Evolutionary conservation across 495 filamentous ascomycete genomes (phyloP), one percentile per base, ranked within the genome.

Genomic region (Viridothelium virens): DNA sequence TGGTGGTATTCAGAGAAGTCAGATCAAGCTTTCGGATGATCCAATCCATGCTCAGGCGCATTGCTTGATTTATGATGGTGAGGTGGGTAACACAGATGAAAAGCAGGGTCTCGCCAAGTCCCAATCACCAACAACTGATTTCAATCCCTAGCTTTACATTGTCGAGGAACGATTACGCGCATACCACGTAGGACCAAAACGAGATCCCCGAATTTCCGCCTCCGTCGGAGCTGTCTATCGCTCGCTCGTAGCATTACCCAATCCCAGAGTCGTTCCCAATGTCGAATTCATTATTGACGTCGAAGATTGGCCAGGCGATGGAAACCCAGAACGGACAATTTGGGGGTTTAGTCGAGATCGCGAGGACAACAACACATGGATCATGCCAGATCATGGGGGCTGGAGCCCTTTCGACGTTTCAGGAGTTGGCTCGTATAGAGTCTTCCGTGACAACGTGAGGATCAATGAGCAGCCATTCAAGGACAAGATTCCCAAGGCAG

Each of bases 341-440:
- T 74, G 70, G 73, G 67, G 65, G 2, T 69, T 67, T 41, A 56
- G 65, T 6, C 73, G 73, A 1, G 61, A 56, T 3, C 36, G 44
- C 34, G 31, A 67, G 2, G 61, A 75, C 34, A 66, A 70, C 37
- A 64, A 59, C 14, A n/a, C 69, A 10, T 74, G 72, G 73, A 65
- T 75, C 10, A 74, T 75, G 73, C 73, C 73, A 0, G 73, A 75
- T 61, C 74, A 73, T 53, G 68, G 63, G 6, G 70, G 68, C 61
- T 73, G 67, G 68, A 64, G 16, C n/a, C 53, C 53, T 14, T 74
- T 69, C 69, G 53, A 59, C 31, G 56, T 67, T 5, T 63, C 68
- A 14, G 70, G 67, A 10, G 31, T 67, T n/a, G 38, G 65, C n/a
- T 65, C 61, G 31, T 68, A 65, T 37, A 53, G 10, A 16, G 53